phyloP scores from a whole-genome alignment of 2,329 filamentous ascomycete genomes.

The Penicillium italicum region DNA sequence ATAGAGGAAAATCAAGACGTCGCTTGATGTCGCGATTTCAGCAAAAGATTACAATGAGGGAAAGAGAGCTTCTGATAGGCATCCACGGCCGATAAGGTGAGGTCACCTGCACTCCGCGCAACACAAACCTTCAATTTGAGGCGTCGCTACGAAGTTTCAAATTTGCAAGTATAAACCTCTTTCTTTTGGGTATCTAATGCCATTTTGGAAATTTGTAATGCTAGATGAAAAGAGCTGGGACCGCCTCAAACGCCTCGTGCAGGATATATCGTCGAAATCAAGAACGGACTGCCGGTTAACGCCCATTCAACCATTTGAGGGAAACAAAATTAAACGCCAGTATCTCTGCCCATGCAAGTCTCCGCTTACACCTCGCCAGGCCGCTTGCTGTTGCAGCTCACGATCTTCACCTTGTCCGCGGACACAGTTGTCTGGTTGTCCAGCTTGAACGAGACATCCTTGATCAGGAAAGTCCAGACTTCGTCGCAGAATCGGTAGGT shows the following conservation, averaged over 20 bases:
- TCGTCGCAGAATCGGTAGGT: slow-evolving; percentile 99
- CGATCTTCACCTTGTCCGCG: slow-evolving; percentile 96
- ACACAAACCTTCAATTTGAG: background rate
- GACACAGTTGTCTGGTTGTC: slow-evolving; percentile 72
- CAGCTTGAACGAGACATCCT: slow-evolving; percentile 98
- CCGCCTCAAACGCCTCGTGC: slow-evolving; percentile 4
- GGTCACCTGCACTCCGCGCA: slow-evolving; percentile 13
- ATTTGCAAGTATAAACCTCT: background rate
- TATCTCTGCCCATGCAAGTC: background rate
- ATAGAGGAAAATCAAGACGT: background rate
- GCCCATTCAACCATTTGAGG: slow-evolving; percentile 11
- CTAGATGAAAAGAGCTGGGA: slow-evolving; percentile 4
- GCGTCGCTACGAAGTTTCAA: background rate
- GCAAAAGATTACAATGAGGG: background rate
- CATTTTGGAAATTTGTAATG: slow-evolving; percentile 13
- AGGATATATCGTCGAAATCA: slow-evolving; percentile 8
- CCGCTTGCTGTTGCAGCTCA: slow-evolving; percentile 91
- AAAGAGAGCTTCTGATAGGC: slow-evolving; percentile 11
- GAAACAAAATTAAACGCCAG: slow-evolving; percentile 13
- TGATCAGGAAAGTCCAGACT: slow-evolving; percentile 99
- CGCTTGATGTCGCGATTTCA: background rate
- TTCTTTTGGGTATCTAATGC: slow-evolving; percentile 21
- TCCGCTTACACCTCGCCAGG: slow-evolving; percentile 52
- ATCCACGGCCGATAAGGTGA: slow-evolving; percentile 19
- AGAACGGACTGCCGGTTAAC: slow-evolving; percentile 11